A percentile compares a stretch with the other conserved stretches of the same genome.
Conservation (phyloP, 1,284 basidiomycete species). For the Trichosporon ovoides region DNA sequence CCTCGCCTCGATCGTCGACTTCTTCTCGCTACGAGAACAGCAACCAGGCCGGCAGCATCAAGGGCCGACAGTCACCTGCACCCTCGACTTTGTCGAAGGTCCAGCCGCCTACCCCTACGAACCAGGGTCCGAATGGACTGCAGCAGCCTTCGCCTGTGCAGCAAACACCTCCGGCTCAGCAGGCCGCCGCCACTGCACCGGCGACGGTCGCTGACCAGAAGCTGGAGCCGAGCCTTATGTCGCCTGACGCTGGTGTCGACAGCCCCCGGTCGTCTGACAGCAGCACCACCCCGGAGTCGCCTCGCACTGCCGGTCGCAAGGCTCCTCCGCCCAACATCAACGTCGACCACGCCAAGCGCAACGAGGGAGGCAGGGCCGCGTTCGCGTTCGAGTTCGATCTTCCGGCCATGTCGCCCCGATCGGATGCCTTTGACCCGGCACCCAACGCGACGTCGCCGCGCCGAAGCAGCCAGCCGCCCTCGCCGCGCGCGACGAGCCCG, state of each 20-base stretch:
- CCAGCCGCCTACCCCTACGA: neutral
- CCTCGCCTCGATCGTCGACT: neutral
- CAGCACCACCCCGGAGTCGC: neutral
- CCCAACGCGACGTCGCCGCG: constrained; percentile 21
- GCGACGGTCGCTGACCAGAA: neutral
- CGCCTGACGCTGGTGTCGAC: constrained; percentile 7
- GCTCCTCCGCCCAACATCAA: constrained; percentile 35
- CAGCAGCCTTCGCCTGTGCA: neutral
- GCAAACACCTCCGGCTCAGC: neutral
- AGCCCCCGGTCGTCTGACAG: constrained; percentile 6
- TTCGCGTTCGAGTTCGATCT: constrained; percentile 49
- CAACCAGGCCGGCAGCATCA: neutral
- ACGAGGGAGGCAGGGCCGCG: constrained; percentile 7
- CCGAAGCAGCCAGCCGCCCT: constrained; percentile 29
- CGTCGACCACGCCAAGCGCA: constrained; percentile 16
- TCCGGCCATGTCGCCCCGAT: constrained; percentile 46
- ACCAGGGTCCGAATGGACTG: neutral
- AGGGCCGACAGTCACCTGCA: neutral
- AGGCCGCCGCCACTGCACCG: neutral
- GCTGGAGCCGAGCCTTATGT: constrained; percentile 17
- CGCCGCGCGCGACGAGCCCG: constrained; percentile 35
- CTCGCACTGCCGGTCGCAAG: constrained; percentile 20
- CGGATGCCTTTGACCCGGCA: constrained; percentile 44
- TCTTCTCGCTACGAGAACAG: constrained; percentile 1
- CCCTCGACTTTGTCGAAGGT: neutral